phyloP scores from a whole-genome alignment of 495 filamentous ascomycete genomes.

The Penicillium pulvis region DNA sequence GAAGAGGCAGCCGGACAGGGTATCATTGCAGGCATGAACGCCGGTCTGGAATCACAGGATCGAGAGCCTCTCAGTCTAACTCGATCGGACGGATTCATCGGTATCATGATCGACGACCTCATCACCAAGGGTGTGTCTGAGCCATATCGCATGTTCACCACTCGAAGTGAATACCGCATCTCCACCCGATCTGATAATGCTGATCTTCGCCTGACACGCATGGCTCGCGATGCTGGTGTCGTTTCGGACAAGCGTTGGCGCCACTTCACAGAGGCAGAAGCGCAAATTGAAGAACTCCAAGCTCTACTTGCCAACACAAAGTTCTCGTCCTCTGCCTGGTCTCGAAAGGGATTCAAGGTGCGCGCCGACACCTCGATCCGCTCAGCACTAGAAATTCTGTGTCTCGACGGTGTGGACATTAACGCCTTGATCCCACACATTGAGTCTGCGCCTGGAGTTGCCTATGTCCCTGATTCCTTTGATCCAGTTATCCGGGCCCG shows the following conservation, averaged over 20 bases:
- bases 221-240: conserved; percentile 74
- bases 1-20: conserved; percentile 96
- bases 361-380: conserved; percentile 60
- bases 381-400: conserved; percentile 75
- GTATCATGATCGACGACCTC: conserved; percentile 98
- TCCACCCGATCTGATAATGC: conserved; percentile 90
- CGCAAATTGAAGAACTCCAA: conserved; percentile 65
- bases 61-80: conserved; percentile 66
- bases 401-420: conserved; percentile 58
- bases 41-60: conserved; percentile 73
- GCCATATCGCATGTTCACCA: conserved; percentile 98
- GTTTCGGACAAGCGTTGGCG: conserved; percentile 79
- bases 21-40: conserved; percentile 90
- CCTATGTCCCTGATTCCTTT: conserved; percentile 51
- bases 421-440: conserved; percentile 54
- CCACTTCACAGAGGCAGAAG: conserved; percentile 61
- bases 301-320: conserved; percentile 55
- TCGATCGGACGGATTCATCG: conserved; percentile 93
- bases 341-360: conserved; percentile 64
- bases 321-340: conserved; percentile 64
- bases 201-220: conserved; percentile 79
- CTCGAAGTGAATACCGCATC: conserved; percentile 93
- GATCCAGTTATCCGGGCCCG: conserved; percentile 60
- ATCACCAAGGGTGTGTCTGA: conserved; percentile 97
- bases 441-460: conserved; percentile 39